Conservation (phyloP, 164 flowering plant genomes). For the Santalum album region DNA sequence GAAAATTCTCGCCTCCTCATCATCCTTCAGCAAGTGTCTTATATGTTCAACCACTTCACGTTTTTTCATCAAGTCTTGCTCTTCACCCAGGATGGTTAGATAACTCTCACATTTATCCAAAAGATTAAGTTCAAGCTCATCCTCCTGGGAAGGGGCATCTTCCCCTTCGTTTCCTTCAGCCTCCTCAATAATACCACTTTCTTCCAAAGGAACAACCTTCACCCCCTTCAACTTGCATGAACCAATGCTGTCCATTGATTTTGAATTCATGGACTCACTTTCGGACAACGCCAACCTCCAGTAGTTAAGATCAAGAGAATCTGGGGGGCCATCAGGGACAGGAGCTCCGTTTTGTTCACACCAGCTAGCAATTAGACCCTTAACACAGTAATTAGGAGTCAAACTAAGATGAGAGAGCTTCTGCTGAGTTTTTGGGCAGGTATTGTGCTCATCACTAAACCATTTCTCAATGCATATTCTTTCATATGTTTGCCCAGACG, state of each 20-base stretch:
- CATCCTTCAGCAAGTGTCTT: slow-evolving; percentile 75
- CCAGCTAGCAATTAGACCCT: slow-evolving; percentile 91
- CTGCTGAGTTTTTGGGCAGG: slow-evolving; percentile 95
- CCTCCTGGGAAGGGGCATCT: slow-evolving; percentile 26
- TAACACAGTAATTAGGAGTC: slow-evolving; percentile 97
- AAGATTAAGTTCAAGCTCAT: slow-evolving; percentile 24
- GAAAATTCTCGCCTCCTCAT: slow-evolving; percentile 77
- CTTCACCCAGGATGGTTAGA: slow-evolving; percentile 42
- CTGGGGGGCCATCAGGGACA: slow-evolving; percentile 79
- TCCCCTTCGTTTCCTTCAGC: slow-evolving; percentile 31
- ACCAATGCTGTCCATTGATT: slow-evolving; percentile 39
- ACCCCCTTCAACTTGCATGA: slow-evolving; percentile 59
- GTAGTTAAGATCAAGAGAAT: slow-evolving; percentile 85
- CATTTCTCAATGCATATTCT: slow-evolving; percentile 95
- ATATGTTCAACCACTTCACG: slow-evolving; percentile 66
- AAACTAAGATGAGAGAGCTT: slow-evolving; percentile 70
- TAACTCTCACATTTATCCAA: slow-evolving; percentile 45
- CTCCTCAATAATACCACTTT: slow-evolving; percentile 45
- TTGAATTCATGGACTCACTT: slow-evolving; percentile 52
- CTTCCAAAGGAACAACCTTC: slow-evolving; percentile 74
- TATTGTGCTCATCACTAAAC: slow-evolving; percentile 89
- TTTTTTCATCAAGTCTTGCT: slow-evolving; percentile 32
- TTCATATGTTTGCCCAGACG: slow-evolving; percentile 97
- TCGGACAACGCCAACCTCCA: slow-evolving; percentile 86
- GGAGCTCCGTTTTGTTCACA: slow-evolving; percentile 83